Evolutionary conservation across 805 yeast genomes (phyloP), one percentile per base, ranked within the genome.

Genomic region (Saccharomyces paradoxus): DNA sequence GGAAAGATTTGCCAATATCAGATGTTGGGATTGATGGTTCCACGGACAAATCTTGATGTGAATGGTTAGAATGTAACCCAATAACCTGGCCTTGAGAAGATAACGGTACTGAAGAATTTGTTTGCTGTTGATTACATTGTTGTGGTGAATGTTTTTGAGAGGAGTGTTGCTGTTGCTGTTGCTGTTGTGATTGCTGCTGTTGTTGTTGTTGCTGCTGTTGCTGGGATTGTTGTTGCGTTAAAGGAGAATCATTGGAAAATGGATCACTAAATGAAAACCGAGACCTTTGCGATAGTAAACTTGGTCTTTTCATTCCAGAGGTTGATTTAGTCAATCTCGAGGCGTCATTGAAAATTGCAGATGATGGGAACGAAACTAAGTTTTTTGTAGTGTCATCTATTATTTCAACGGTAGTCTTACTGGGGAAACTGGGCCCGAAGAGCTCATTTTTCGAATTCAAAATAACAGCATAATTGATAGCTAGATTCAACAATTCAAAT

Each of bases 181-280:
- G 61, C 32, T 54, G 57, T 59, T 50, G 53, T 46, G 49, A 56
- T 49, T 44, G 56, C 26, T 54, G 52, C 26, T 46, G 60, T 24
- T 51, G 56, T 6, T 46, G 55, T 29, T 41, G 55, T 49, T 50
- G 60, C n/a, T 48, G 54, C 22, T 50, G 53, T 22, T 54, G 51
- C n/a, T 50, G 49, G 4, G 46, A 53, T 41, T 27, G 31, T 37
- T 9, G 49, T 13, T 13, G 56, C 51, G 28, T 41, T 53, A 53
- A 31, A 48, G 41, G 28, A 50, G n/a, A 30, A 24, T 71, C 74
- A 32, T 61, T 64, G n/a, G 64, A 69, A 61, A 79, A 79, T 9
- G 89, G 88, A 64, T 84, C 89, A 59, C 84, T 79, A 64, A 85
- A 85, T 41, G 85, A 74, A 62, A 85, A 84, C 60, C 89, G 75